Evolutionary conservation across 352 stramenopile genomes (phyloP).

Genomic region (Sclerospora graminicola): DNA sequence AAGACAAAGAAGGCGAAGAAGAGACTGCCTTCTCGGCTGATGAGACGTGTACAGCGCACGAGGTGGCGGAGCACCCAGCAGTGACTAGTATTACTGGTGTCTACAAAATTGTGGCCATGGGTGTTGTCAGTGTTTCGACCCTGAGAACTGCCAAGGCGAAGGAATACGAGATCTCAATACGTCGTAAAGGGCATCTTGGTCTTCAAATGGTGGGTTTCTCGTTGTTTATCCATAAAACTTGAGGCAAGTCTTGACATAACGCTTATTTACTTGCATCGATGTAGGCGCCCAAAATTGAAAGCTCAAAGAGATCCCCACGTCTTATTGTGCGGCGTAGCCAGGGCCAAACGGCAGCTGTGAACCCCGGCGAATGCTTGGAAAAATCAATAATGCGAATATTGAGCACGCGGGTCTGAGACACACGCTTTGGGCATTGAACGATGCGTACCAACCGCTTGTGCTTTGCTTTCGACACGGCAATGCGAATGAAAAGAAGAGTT

Average conservation of each 20-base stretch:
- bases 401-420: conserved; percentile 80
- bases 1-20: conserved; percentile 28
- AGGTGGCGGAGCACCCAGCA: conserved; percentile 57
- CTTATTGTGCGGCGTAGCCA: conserved; percentile 70
- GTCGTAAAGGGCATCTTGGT: conserved; percentile 42
- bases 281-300: conserved; percentile 34
- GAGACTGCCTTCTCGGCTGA: conserved; percentile 42
- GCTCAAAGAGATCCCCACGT: conserved; percentile 39
- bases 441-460: conserved; percentile 56
- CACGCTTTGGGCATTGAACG: conserved; percentile 77
- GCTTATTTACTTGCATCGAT: neutral
- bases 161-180: conserved; percentile 73
- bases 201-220: conserved; percentile 43
- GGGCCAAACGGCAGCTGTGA: conserved; percentile 60
- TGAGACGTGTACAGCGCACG: conserved; percentile 56
- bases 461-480: conserved; percentile 76
- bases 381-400: conserved; percentile 74
- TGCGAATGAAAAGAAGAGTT: conserved; percentile 61
- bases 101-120: conserved; percentile 73
- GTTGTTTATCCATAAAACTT: no score
- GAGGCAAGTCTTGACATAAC: no score
- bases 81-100: conserved; percentile 75
- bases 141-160: conserved; percentile 64
- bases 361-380: conserved; percentile 75
- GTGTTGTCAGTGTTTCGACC: conserved; percentile 70